Base-by-base conservation (phyloP, 257 asterid genomes). In the Nicotiana tabacum region DNA sequence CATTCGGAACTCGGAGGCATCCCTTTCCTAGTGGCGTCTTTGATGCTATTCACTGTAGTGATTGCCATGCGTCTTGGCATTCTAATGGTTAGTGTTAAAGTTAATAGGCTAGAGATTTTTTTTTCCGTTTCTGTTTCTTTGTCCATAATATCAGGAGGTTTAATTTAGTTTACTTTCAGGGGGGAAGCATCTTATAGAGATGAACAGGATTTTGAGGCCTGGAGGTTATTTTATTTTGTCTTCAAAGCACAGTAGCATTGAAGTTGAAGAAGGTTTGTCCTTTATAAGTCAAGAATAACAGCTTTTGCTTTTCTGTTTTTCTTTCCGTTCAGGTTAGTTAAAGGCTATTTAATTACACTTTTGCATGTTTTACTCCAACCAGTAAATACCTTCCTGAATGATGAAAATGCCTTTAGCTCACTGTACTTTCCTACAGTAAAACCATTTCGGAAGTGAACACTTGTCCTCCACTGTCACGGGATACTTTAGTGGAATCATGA, bases 11-110 rank as follows among this genome's bases (percentile, higher is more conserved):
- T 65, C 90, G 91, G 68, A 91, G 98, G 90, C 91, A 94, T 84
- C 97, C 97, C 58, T 94, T 96, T 88, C 98, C 99, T 58, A 92
- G 99, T 86, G 98, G 97, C 70, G 97, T 93, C 82, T 94, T 94
- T 84, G 99, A 96, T 88, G 91, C 91, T 69, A 88, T 96, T 83
- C 98, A 96, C 84, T 96, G 99, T 77, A 87, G 92, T 18, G 98
- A 92, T 83, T 96, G 99, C 87, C 85, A 89, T 61, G 70, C 89
- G 67, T 81, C 97, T 62, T 94, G 99, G 99, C 96, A 94, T 88
- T 85, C 96, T 87, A 90, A 90, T 78, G 98, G 99, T 96, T 67
- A 17, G 93, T 86, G 30, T 61, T 56, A 6, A 43, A 65, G 11
- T 80, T 80, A 43, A 68, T 81, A 24, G 58, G 64, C 80, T 4